Evolutionary conservation across 495 filamentous ascomycete species (phyloP).

Genomic region (Xylona heveae): DNA sequence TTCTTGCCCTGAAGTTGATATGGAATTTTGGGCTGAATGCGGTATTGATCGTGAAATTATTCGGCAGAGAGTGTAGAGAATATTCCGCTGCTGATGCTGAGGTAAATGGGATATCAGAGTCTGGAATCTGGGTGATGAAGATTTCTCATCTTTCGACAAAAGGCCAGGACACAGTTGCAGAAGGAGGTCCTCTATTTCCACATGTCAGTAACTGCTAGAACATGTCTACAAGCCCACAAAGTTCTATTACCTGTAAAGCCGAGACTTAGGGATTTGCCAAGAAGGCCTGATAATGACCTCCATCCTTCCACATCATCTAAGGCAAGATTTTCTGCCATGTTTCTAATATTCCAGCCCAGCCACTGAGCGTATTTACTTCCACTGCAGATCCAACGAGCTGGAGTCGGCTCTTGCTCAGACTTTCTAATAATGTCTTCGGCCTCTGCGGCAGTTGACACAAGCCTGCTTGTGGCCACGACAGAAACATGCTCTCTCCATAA

Average conservation of each 20-base stretch:
- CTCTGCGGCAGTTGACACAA: slow-evolving; percentile 55
- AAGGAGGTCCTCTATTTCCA: slow-evolving; percentile 28
- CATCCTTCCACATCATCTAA: slow-evolving; percentile 20
- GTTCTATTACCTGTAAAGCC: slow-evolving; percentile 45
- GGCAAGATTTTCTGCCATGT: slow-evolving; percentile 21
- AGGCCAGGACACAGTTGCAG: slow-evolving; percentile 25
- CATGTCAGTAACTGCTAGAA: slow-evolving; percentile 15
- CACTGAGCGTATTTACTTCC: slow-evolving; percentile 43
- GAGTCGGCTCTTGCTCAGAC: slow-evolving; percentile 2
- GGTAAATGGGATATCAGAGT: slow-evolving; percentile 7
- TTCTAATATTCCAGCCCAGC: slow-evolving; percentile 49
- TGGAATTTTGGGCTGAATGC: slow-evolving; percentile 4
- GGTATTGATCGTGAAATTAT: slow-evolving; percentile 15
- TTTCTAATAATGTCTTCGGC: slow-evolving; percentile 34
- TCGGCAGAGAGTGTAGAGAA: slow-evolving; percentile 35
- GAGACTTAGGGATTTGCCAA: slow-evolving; percentile 42
- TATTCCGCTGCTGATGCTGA: slow-evolving; percentile 29
- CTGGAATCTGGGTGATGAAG: neutral
- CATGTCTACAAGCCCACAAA: neutral
- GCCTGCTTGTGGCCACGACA: slow-evolving; percentile 46
- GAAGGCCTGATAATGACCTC: slow-evolving; percentile 36
- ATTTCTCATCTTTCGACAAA: slow-evolving; percentile 19
- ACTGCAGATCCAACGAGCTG: slow-evolving; percentile 40
- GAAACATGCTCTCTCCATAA: slow-evolving; percentile 45
- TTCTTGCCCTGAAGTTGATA: slow-evolving; percentile 14